Base-by-base conservation (phyloP, 2,329 filamentous ascomycete species). In the Aspergillus novofumigatus region DNA sequence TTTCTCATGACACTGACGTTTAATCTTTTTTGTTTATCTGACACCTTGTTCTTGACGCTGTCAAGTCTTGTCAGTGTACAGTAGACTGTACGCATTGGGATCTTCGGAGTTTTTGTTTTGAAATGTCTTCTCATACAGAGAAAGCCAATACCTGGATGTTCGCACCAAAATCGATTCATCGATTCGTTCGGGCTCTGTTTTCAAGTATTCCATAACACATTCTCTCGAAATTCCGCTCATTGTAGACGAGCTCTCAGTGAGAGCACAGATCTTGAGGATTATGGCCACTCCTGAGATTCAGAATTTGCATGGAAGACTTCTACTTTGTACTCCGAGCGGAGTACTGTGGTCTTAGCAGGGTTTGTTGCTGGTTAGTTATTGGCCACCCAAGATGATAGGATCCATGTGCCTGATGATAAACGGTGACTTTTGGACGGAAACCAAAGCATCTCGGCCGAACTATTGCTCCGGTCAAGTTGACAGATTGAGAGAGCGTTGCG, bases 1-100 rank as follows among this genome's bases (percentile, higher is more conserved):
- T 23, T 38, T 35, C 23, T 14, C 49, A 29, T 2, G 14, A 49
- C 25, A 20, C 8, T 49, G 11, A 26, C 23, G 14, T 26, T 38
- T 58, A 28, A 14, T 49, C 55, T 28, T 44, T 51, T 41, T 29
- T 29, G 3, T 53, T 41, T 57, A 10, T 52, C 41, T 48, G 35
- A 44, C 49, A 26, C 17, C 14, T 42, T 21, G 21, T 50, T 50
- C 23, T 42, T 21, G 23, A 47, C 44, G 10, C 20, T 23, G 53
- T 42, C 53, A 32, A 32, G 50, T 26, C 14, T 21, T 47, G 47
- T 26, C 28, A 23, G 14, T 53, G 42, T 28, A 53, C 45, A 53
- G 28, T 53, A 38, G 26, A 47, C 44, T 47, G 44, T 47, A 47
- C 44, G 44, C 44, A 47, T 47, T 47, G 44, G 44, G 44, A 47